Conservation (phyloP, 1,139 yeast species). For the Sugiyamaella sp. region DNA sequence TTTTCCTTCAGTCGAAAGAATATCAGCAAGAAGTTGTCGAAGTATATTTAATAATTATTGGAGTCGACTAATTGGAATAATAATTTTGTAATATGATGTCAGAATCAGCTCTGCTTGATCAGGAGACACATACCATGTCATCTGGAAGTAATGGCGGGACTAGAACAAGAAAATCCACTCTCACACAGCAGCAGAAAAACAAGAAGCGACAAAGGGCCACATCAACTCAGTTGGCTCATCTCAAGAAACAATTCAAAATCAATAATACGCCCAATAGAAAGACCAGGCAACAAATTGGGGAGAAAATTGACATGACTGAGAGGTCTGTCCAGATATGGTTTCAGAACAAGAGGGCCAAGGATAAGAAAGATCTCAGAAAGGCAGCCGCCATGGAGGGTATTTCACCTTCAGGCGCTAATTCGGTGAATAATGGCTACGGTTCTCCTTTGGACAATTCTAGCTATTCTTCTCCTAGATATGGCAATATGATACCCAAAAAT, state of each 20-base stretch:
- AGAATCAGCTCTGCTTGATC: not conserved
- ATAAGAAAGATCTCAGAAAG: too few species aligned
- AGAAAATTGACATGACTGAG: constrained; percentile 82
- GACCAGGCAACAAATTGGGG: constrained; percentile 70
- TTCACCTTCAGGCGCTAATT: not conserved
- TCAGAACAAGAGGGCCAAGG: constrained; percentile 86
- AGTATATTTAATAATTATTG: not conserved
- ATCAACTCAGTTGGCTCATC: constrained; percentile 74
- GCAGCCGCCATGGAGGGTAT: not conserved
- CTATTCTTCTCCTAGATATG: constrained; percentile 20
- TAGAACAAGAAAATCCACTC: constrained; percentile 35
- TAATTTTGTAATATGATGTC: not conserved
- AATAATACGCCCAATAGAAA: constrained; percentile 57
- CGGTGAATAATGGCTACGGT: constrained; percentile 12
- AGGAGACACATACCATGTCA: not conserved
- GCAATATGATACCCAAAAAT: not conserved
- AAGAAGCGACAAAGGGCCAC: constrained; percentile 60
- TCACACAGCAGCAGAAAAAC: constrained; percentile 48
- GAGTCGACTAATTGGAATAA: not conserved
- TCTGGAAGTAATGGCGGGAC: not conserved
- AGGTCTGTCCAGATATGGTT: constrained; percentile 95
- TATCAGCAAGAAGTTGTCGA: not conserved
- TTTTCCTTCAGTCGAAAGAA: not conserved
- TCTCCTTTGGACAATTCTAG: constrained; percentile 16
- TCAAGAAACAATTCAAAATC: constrained; percentile 68